Base-by-base conservation (phyloP, 1,284 basidiomycete genomes). In the Cyathus olla region DNA sequence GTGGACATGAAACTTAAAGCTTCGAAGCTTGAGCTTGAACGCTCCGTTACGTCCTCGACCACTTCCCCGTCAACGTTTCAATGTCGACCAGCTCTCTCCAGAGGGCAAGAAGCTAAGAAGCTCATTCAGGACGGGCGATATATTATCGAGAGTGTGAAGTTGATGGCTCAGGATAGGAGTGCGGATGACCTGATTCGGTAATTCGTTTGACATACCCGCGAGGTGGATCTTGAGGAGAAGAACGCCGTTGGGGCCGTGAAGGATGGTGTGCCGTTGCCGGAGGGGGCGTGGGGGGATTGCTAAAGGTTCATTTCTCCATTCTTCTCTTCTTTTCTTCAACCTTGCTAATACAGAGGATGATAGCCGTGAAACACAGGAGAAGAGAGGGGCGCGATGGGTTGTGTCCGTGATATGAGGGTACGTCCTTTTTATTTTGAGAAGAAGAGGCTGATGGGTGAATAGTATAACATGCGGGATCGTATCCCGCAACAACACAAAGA, bases 201-300 rank as follows among this genome's bases (percentile, higher is more conserved):
- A 35, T 35, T 35, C 31, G 13, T 35, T 13, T 35, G 31, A 13
- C 31, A 88, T 63, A 93, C 93, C 6, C 81, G 88, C 0, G 87
- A 90, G 27, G 71, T 85, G 40, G 90, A 96, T 59, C 88, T 97
- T 22, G 70, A 81, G 55, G 83, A 92, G 70, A 97, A 97, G 87
- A 98, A 98, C 27, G 96, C 97, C 71, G 95, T 97, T 87, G 57
- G 80, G 89, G 31, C 87, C 90, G 55, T 73, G 80, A 4, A 83
- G 86, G 35, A 73, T 79, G 66, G 69, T 3, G 62, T 70, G 1
- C 85, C 88, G 29, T 82, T 88, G 39, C 83, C 86, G 61, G 81
- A 85, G 2, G 91, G 91, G 69, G 80, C 82, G 9, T 81, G 85
- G 61, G 71, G 80, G 26, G 93, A 96, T 57, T 83, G 84, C 52